Evolutionary conservation across 768 basidiomycete species (phyloP).

Genomic region (Phylloporus rhodoxanthus): DNA sequence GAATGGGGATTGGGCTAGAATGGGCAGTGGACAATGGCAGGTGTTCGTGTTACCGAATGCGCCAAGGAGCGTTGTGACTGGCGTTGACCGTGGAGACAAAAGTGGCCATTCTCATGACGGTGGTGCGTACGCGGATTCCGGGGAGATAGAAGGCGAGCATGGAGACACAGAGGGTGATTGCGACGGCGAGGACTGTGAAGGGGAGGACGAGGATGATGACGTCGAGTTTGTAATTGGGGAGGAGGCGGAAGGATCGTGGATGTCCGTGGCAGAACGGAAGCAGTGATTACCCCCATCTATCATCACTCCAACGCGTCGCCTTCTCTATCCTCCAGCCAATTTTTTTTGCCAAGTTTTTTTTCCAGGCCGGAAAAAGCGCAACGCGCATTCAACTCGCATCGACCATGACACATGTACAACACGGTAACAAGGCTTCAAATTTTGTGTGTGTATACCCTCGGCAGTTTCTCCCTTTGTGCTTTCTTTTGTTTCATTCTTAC

Average conservation of each 20-base stretch:
- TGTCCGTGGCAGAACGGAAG: slow-evolving; percentile 30
- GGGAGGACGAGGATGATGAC: slow-evolving; percentile 65
- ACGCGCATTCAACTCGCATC: slow-evolving; percentile 12
- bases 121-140: slow-evolving; percentile 2
- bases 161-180: slow-evolving; percentile 24
- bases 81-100: background rate
- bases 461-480: background rate
- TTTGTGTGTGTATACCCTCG: slow-evolving; percentile 18
- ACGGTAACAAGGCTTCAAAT: slow-evolving; percentile 1
- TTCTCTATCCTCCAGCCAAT: slow-evolving; percentile 1
- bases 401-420: slow-evolving; percentile 3
- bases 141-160: slow-evolving; percentile 15
- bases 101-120: background rate
- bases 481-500: background rate
- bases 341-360: slow-evolving; percentile 7
- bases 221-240: slow-evolving; percentile 67
- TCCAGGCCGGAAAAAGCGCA: slow-evolving; percentile 12
- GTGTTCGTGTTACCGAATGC: slow-evolving; percentile 58
- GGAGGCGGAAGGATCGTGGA: slow-evolving; percentile 37
- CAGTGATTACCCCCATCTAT: slow-evolving; percentile 4
- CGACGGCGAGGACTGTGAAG: slow-evolving; percentile 33
- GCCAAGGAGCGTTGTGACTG: slow-evolving; percentile 34
- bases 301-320: background rate
- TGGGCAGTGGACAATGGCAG: slow-evolving; percentile 55
- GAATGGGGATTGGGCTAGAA: slow-evolving; percentile 59